Evolutionary conservation across 352 stramenopile genomes (phyloP), one percentile per base, ranked within the genome.

Genomic region (Globisporangium polare): DNA sequence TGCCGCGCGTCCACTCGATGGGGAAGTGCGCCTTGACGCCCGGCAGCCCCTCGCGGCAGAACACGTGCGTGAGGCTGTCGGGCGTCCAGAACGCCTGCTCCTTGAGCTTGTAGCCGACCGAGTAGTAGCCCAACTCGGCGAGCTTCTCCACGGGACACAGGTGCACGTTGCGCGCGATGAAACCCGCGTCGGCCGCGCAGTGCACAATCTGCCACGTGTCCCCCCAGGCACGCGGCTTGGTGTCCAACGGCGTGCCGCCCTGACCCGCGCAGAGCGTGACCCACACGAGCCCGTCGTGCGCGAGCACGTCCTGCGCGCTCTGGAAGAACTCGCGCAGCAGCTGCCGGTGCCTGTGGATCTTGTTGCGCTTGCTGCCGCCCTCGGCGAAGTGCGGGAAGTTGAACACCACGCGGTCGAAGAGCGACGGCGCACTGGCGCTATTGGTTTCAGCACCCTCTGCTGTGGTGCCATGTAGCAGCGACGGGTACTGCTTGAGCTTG

Each of bases 351-450:
- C 78, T 76, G 64, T 92, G 75, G 59, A 94, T 92, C 65, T 94
- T 94, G 78, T 91, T 93, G 58, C 80, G 75, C 63, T 81, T 82
- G 51, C 75, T 86, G 51, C 81, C 83, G 47, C 81, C 78, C n/a
- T 87, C 82, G 26, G 81, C 84, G 53, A 81, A 92, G 55, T 95
- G 85, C 37, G 86, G 86, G 62, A 93, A 95, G 62, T 95, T 95
- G 72, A 95, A 95, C 57, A 95, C 81, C 57, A 95, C 75, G 22
- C 82, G 75, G 53, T 94, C 83, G 31, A 90, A 89, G 20, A 22
- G 53, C 35, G 51, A 20, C 0, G 52, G 13, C 5, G 39, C 50
- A 7, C 45, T 33, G 18, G 26, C n/a, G 12, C n/a, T 31, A 10
- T 13, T 52, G 17, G 17, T 54, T 15, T 15, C 41, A 5, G 9